Evolutionary conservation across 176 grass and related monocot genomes (phyloP).

Genomic region (Avena insularis): DNA sequence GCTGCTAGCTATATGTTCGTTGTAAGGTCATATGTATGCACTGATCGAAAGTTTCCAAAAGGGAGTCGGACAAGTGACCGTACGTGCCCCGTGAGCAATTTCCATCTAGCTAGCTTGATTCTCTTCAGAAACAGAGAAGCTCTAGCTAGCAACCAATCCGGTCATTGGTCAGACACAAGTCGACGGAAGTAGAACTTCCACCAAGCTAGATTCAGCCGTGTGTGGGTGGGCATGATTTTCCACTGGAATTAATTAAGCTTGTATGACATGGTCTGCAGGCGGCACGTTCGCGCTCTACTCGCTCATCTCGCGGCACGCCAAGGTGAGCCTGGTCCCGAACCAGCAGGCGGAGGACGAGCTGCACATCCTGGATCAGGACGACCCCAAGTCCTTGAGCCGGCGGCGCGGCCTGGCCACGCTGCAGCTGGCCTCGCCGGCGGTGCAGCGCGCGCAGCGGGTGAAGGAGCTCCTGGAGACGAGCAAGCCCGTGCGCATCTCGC

Average conservation of each 20-base stretch:
- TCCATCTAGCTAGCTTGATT: neutral
- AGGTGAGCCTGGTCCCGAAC: conserved; percentile 69
- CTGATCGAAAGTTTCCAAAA: neutral
- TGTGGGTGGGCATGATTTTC: neutral
- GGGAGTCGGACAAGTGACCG: neutral
- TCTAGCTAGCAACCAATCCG: no score
- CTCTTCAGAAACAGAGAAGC: neutral
- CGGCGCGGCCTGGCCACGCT: neutral
- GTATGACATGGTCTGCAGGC: conserved; percentile 4
- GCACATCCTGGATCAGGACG: neutral
- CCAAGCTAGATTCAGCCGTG: neutral
- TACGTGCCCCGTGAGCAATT: neutral
- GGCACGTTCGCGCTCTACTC: conserved; percentile 82
- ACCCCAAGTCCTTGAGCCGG: conserved; percentile 16
- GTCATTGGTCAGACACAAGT: neutral
- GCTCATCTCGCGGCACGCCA: conserved; percentile 70
- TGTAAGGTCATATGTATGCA: neutral
- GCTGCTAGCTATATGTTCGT: neutral
- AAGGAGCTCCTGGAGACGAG: conserved; percentile 65
- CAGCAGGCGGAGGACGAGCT: conserved; percentile 64
- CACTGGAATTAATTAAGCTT: neutral
- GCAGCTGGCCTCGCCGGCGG: conserved; percentile 48
- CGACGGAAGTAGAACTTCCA: neutral
- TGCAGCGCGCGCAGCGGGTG: conserved; percentile 46
- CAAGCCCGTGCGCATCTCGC: conserved; percentile 31